Evolutionary conservation across 2,329 filamentous ascomycete genomes (phyloP).

Genomic region (Calonectria pseudoreteaudii): DNA sequence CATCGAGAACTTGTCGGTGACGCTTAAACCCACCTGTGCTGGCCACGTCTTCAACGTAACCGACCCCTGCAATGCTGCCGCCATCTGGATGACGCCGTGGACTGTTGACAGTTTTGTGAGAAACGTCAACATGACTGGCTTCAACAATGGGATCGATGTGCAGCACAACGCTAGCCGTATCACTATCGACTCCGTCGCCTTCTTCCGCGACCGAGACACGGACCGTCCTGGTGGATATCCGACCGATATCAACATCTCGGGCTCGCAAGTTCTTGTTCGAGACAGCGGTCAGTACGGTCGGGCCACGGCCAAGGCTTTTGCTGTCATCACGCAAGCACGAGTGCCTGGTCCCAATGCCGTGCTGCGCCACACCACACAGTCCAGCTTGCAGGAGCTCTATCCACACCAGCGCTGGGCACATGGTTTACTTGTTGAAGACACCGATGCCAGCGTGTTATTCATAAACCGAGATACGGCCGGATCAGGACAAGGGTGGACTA

Average conservation of each 20-base stretch:
- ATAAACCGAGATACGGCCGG: constrained; percentile 27
- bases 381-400: constrained; percentile 32
- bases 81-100: constrained; percentile 32
- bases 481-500: constrained; percentile 38
- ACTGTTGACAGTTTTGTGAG: constrained; percentile 36
- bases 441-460: constrained; percentile 14
- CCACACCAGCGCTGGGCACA: constrained; percentile 39
- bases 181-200: constrained; percentile 26
- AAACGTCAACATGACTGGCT: constrained; percentile 27
- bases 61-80: constrained; percentile 28
- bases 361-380: constrained; percentile 27
- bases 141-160: constrained; percentile 36
- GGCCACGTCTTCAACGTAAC: not conserved
- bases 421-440: constrained; percentile 35
- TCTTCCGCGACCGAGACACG: constrained; percentile 30
- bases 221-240: constrained; percentile 22
- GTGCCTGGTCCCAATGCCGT: constrained; percentile 35
- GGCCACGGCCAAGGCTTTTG: constrained; percentile 25
- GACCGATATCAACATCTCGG: constrained; percentile 31
- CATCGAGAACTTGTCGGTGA: constrained; percentile 22
- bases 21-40: constrained; percentile 25
- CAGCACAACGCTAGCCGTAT: constrained; percentile 29
- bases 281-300: constrained; percentile 32
- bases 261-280: constrained; percentile 33
- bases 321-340: constrained; percentile 29